Base-by-base conservation (phyloP, 805 yeast species). In the Wickerhamia fluorescens region DNA sequence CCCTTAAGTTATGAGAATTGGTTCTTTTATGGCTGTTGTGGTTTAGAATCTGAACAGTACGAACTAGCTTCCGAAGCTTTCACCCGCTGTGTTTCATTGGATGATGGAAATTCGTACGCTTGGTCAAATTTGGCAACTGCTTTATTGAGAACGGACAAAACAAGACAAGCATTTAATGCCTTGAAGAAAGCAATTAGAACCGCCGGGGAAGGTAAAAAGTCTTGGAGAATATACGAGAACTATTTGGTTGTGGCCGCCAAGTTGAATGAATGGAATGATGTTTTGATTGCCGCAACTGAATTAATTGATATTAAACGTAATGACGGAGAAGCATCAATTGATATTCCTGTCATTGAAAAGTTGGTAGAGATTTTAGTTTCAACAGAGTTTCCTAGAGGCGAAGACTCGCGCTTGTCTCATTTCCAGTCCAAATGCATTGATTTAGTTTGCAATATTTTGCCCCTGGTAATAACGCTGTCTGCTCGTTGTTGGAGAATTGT, bases 81-180 rank as follows among this genome's bases (percentile, higher is more conserved):
- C 50, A 79, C 95, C 1, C 67, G 96, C 45, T 86, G 96, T 58
- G 88, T 87, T 18, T 65, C 94, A 0, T 51, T 88, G 21, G 95
- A 87, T 50, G 94, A 83, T 14, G 68, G 78, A 0, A 86, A 77
- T 45, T 66, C 88, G 2, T 75, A 75, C 47, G 75, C 95, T 2
- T 92, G 98, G 98, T 78, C 94, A 7, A 92, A 92, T 48, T 66
- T 92, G 43, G 86, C 95, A 4, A 77, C 92, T 7, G 78, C 96
- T 0, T 66, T 84, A 31, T 57, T 87, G 22, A 71, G 71, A 37
- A 47, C 71, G 29, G 78, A 71, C 30, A 82, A 83, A 51, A 53
- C 71, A 13, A 69, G 72, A 38, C 94, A 86, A 41, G 95, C 97
- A 0, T 79, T 84, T 47, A 76, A 73, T 38, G 96, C 98, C 2